Conservation (phyloP, 495 filamentous ascomycete species). For the Viridothelium virens region DNA sequence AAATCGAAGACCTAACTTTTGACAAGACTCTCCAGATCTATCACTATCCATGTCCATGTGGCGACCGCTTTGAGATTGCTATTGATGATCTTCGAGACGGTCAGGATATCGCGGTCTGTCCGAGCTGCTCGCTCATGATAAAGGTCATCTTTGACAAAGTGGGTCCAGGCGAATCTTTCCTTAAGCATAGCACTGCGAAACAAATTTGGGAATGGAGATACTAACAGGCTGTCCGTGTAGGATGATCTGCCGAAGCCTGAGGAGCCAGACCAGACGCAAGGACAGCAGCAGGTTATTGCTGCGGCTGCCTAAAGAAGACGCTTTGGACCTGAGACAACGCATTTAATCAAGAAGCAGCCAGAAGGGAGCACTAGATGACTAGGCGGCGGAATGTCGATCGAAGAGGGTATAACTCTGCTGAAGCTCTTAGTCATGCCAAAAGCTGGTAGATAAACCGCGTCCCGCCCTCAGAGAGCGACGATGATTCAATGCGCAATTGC, state of each 20-base stretch:
- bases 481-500: too few species aligned
- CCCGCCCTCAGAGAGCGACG: too few species aligned
- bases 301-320: constrained; percentile 27
- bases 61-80: constrained; percentile 91
- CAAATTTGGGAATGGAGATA: neutral
- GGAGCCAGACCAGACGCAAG: constrained; percentile 15
- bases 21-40: constrained; percentile 77
- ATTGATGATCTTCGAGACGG: constrained; percentile 78
- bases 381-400: too few species aligned
- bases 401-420: too few species aligned
- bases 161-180: constrained; percentile 24
- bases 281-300: constrained; percentile 28
- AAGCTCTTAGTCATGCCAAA: too few species aligned
- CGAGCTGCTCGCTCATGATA: constrained; percentile 95
- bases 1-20: constrained; percentile 96
- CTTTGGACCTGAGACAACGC: too few species aligned
- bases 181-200: neutral
- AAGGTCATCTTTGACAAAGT: constrained; percentile 86
- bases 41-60: constrained; percentile 93
- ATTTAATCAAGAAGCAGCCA: too few species aligned
- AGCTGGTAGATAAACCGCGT: too few species aligned
- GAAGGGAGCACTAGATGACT: too few species aligned
- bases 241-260: constrained; percentile 42
- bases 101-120: constrained; percentile 89
- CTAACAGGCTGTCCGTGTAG: constrained; percentile 19